Conservation (phyloP, 768 basidiomycete genomes). For the Amyloporia xantha region DNA sequence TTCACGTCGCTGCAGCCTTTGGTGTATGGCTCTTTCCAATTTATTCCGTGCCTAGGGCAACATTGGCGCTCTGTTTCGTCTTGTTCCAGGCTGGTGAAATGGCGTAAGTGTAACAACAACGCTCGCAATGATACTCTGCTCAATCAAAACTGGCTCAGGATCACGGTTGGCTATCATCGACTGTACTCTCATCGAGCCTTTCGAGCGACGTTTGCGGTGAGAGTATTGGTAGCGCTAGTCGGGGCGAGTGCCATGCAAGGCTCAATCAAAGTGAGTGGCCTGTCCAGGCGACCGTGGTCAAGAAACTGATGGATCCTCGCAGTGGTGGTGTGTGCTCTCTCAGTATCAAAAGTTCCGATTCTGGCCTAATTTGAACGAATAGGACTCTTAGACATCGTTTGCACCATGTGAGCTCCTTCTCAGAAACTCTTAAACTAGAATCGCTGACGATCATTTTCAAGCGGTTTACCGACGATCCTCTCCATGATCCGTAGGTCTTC, state of each 20-base stretch:
- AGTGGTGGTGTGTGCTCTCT: no score
- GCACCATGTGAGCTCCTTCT: conserved; percentile 51
- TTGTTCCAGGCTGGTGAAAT: conserved; percentile 69
- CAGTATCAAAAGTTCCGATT: no score
- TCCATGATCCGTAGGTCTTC: conserved; percentile 53
- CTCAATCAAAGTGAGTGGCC: conserved; percentile 54
- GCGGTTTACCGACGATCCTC: conserved; percentile 66
- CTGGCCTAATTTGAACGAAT: no score
- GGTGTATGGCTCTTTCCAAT: conserved; percentile 49
- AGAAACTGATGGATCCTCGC: not conserved
- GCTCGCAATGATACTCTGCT: not conserved
- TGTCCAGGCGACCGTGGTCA: not conserved
- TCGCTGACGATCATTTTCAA: conserved; percentile 18
- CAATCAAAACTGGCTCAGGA: conserved; percentile 30
- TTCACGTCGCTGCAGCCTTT: conserved; percentile 50
- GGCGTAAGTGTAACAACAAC: conserved; percentile 38
- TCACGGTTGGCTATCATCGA: conserved; percentile 74
- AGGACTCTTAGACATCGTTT: conserved; percentile 70
- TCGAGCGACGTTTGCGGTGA: conserved; percentile 46
- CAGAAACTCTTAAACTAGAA: not conserved
- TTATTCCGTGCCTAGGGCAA: conserved; percentile 34
- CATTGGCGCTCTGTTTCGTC: conserved; percentile 45
- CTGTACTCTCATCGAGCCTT: conserved; percentile 75
- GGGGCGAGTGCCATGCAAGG: conserved; percentile 76
- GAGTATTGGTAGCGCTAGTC: conserved; percentile 53